A percentile compares a stretch with the other conserved stretches of the same genome.
phyloP scores from a whole-genome alignment of 495 filamentous ascomycete species.

The Aspergillus sclerotiicarbonarius region DNA sequence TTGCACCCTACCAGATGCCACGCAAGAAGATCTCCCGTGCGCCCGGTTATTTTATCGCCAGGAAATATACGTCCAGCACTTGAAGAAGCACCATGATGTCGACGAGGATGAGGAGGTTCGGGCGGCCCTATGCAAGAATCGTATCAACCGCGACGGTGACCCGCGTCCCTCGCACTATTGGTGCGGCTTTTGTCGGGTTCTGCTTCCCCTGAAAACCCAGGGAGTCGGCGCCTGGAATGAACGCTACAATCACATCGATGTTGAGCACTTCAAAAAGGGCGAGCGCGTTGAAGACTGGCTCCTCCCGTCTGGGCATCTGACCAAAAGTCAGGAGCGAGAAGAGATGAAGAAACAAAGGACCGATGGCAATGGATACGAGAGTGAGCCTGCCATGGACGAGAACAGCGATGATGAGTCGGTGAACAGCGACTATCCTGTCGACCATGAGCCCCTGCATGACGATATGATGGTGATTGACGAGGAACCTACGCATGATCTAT shows the following conservation, averaged over 20 bases:
- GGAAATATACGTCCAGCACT: slow-evolving; percentile 60
- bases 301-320: slow-evolving; percentile 16
- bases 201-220: slow-evolving; percentile 54
- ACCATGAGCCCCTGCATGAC: slow-evolving; percentile 10
- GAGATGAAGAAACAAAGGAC: slow-evolving; percentile 2
- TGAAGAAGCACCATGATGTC: slow-evolving; percentile 53
- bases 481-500: not conserved
- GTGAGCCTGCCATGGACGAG: slow-evolving; percentile 10
- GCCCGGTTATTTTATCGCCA: slow-evolving; percentile 58
- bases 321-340: slow-evolving; percentile 10
- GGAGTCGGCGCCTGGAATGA: slow-evolving; percentile 65
- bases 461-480: slow-evolving; percentile 4
- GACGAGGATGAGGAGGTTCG: slow-evolving; percentile 36
- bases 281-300: slow-evolving; percentile 51
- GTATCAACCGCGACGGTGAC: slow-evolving; percentile 69
- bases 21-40: slow-evolving; percentile 42
- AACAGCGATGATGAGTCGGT: slow-evolving; percentile 13
- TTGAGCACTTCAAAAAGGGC: slow-evolving; percentile 63
- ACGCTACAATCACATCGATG: slow-evolving; percentile 83
- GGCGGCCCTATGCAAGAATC: slow-evolving; percentile 46
- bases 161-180: slow-evolving; percentile 58
- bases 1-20: slow-evolving; percentile 52
- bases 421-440: slow-evolving; percentile 11
- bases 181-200: slow-evolving; percentile 79
- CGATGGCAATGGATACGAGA: slow-evolving; percentile 1